A percentile compares a stretch with the other conserved stretches of the same genome.
phyloP scores from a whole-genome alignment of 1,139 yeast species.

The Yamadazyma diospyri region DNA sequence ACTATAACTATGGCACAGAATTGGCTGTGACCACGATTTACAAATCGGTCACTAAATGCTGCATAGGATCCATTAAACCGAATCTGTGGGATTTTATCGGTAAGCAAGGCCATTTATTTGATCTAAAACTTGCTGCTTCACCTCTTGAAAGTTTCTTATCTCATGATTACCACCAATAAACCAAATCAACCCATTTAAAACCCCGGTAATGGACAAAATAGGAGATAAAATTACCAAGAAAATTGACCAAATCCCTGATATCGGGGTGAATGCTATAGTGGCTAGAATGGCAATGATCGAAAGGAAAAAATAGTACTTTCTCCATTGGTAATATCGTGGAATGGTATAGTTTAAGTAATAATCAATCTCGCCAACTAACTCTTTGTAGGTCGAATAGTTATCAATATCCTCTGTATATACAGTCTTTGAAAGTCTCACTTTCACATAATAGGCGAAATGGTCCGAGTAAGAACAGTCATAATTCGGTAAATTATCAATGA shows the following conservation, averaged over 20 bases:
- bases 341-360: constrained; percentile 53
- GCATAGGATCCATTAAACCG: no score
- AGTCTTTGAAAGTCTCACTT: background rate
- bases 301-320: constrained; percentile 59
- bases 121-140: constrained; percentile 46
- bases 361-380: constrained; percentile 49
- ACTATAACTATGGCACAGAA: no score
- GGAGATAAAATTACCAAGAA: constrained; percentile 50
- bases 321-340: constrained; percentile 57
- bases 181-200: constrained; percentile 75
- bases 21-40: no score
- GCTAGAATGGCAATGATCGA: constrained; percentile 32
- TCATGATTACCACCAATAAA: constrained; percentile 78
- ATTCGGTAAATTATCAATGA: constrained; percentile 63
- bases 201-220: constrained; percentile 60
- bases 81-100: no score
- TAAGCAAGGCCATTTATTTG: background rate
- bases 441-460: constrained; percentile 82
- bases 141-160: constrained; percentile 71
- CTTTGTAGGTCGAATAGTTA: constrained; percentile 41
- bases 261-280: constrained; percentile 33
- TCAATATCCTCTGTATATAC: background rate
- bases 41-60: no score
- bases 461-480: constrained; percentile 76
- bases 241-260: constrained; percentile 60